Evolutionary conservation across 2,329 filamentous ascomycete genomes (phyloP).

Genomic region (Alternaria incomplexa): DNA sequence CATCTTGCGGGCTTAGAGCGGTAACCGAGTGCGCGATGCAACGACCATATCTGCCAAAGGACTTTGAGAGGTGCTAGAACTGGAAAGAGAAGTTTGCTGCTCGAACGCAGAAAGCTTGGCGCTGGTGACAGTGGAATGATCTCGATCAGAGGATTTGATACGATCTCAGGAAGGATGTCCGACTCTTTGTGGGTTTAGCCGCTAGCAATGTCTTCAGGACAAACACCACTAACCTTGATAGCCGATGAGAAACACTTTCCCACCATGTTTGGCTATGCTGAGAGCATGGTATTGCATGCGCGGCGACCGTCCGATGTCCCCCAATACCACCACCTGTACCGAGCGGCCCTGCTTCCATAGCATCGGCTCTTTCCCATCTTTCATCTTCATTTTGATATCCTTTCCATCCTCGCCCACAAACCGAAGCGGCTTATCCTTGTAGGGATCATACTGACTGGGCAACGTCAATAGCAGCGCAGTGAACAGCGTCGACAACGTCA

Average conservation of each 20-base stretch:
- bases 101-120: constrained; percentile 69
- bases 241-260: constrained; percentile 82
- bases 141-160: constrained; percentile 70
- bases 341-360: constrained; percentile 51
- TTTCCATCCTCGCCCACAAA: constrained; percentile 35
- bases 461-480: constrained; percentile 60
- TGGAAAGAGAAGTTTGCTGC: constrained; percentile 75
- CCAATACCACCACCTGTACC: constrained; percentile 87
- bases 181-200: constrained; percentile 64
- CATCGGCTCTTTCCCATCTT: constrained; percentile 28
- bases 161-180: constrained; percentile 77
- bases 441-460: constrained; percentile 59
- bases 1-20: constrained; percentile 75
- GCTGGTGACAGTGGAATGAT: constrained; percentile 73
- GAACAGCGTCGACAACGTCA: constrained; percentile 54
- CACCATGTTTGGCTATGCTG: constrained; percentile 84
- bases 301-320: constrained; percentile 93
- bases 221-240: constrained; percentile 69
- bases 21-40: constrained; percentile 78
- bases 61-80: constrained; percentile 84
- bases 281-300: constrained; percentile 99
- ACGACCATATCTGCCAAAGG: constrained; percentile 75
- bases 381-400: constrained; percentile 23
- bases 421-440: constrained; percentile 35
- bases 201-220: neutral